Evolutionary conservation across 306 rosid genomes (phyloP).

Genomic region (Datisca glomerata): DNA sequence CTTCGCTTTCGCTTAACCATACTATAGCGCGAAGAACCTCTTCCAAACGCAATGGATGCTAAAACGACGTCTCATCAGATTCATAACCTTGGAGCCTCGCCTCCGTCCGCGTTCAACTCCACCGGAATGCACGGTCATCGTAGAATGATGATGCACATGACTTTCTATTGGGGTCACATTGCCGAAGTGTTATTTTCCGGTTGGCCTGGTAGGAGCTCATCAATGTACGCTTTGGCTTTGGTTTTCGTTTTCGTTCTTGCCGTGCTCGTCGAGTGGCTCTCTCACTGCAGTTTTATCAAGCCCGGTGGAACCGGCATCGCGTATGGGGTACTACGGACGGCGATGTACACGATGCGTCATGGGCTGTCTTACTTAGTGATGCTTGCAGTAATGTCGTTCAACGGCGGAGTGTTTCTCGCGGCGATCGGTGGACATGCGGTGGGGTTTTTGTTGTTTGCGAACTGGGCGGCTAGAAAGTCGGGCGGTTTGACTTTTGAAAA

Average conservation of each 20-base stretch:
- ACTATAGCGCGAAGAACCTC: background rate
- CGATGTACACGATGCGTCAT: conserved; percentile 32
- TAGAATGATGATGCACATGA: conserved; percentile 27
- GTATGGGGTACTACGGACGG: conserved; percentile 22
- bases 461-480: background rate
- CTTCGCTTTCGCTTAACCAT: background rate
- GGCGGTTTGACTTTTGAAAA: background rate
- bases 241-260: conserved; percentile 43
- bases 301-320: conserved; percentile 12
- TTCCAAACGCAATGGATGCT: conserved; percentile 1
- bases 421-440: conserved; percentile 44
- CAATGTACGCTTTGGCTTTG: conserved; percentile 55
- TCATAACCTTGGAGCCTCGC: conserved; percentile 4
- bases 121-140: conserved; percentile 25
- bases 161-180: conserved; percentile 49
- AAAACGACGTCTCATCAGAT: conserved; percentile 8
- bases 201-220: conserved; percentile 48
- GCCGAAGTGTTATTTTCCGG: conserved; percentile 41
- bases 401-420: conserved; percentile 47
- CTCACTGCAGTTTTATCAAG: conserved; percentile 25
- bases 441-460: conserved; percentile 5
- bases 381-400: conserved; percentile 70
- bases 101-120: conserved; percentile 15
- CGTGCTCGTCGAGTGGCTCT: conserved; percentile 49
- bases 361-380: conserved; percentile 46